phyloP scores from a whole-genome alignment of 352 stramenopile species.

The Phytopythium sindhum region DNA sequence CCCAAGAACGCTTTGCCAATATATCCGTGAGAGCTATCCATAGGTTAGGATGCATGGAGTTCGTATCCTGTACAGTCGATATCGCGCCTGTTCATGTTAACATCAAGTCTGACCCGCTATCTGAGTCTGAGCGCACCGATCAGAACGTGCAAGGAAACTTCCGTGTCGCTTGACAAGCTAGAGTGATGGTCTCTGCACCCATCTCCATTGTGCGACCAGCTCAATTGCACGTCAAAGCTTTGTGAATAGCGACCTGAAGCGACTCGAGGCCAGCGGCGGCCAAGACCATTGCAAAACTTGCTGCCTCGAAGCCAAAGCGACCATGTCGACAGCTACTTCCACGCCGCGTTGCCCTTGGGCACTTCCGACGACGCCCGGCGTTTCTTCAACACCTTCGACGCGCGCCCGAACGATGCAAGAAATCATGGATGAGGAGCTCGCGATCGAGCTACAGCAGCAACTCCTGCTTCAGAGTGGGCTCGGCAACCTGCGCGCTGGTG shows the following conservation, averaged over 20 bases:
- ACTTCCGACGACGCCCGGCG: background rate
- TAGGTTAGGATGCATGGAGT: too few species aligned
- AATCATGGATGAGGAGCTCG: constrained; percentile 67
- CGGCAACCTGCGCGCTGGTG: background rate
- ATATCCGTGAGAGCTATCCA: too few species aligned
- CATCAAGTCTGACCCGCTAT: too few species aligned
- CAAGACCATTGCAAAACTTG: background rate
- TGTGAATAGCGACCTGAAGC: too few species aligned
- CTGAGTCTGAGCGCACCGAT: too few species aligned
- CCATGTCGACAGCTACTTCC: background rate
- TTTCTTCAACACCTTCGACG: background rate
- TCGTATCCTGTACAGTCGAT: too few species aligned
- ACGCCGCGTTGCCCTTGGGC: background rate
- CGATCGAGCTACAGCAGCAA: constrained; percentile 31
- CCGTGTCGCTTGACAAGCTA: background rate
- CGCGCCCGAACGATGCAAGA: constrained; percentile 35
- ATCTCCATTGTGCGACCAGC: background rate
- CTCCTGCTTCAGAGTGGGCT: background rate
- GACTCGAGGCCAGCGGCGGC: background rate
- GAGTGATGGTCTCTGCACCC: background rate
- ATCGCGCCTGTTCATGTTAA: too few species aligned
- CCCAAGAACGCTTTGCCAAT: too few species aligned
- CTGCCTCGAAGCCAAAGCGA: background rate
- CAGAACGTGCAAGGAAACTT: background rate
- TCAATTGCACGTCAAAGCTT: background rate